Base-by-base conservation (phyloP, 2,329 filamentous ascomycete genomes). In the Tolypocladium ophioglossoides region DNA sequence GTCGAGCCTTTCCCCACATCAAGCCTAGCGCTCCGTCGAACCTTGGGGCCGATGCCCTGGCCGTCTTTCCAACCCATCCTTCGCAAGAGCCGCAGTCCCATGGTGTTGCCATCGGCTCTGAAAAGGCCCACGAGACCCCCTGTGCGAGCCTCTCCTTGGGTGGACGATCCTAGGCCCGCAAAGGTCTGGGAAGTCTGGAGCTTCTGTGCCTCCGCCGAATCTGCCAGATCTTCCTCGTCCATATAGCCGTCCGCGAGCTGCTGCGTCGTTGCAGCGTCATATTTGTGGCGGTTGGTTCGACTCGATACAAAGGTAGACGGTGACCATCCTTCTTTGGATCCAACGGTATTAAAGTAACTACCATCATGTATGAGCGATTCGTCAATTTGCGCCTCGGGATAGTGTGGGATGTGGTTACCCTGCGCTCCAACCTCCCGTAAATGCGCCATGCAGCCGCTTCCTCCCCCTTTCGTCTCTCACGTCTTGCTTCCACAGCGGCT, bases 401-500 rank as follows among this genome's bases (percentile, higher is more conserved):
- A 11, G 20, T 20, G 2, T n/a, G n/a, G n/a, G n/a, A 12, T 48
- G 48, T 16, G 70, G 84, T 75, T 81, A 92, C 86, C 94, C 94
- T 75, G 94, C 94, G 75, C 91, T 96, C 74, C 88, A 99, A 34
- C 94, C 94, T 62, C 94, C 94, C 1, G 91, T 96, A 66, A 99
- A 99, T 58, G 94, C 94, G 59, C 94, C 94, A 70, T 99, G 94
- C 4, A 99, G 78, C 53, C 94, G 83, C 71, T 95, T 92, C 62
- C 91, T 79, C 18, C 94, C 94, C 60, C 85, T 85, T 66, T 96
- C 94, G 71, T 99, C 94, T 56, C 87, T 88, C 68, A 95, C 91
- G 67, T 96, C 92, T 75, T 99, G 94, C 74, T 97, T 96, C 91
- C 94, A 97, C n/a, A 96, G 73, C 0, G 94, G 94, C 18, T 96